Evolutionary conservation across 139 green algal species (phyloP).

Genomic region (Pseudopediastrum boryanum): DNA sequence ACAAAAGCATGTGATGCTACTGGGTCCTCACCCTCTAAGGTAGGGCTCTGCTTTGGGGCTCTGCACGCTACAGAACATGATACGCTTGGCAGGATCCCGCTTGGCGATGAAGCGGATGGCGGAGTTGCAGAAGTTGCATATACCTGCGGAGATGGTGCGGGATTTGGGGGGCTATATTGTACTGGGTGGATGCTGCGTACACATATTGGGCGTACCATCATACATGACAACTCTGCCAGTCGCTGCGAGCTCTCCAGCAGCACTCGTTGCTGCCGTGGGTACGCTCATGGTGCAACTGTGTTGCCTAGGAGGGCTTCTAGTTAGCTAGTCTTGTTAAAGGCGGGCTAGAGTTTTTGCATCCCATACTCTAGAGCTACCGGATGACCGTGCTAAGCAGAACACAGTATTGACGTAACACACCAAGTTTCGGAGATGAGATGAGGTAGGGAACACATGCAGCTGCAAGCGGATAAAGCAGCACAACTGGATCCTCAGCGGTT

Average conservation of each 20-base stretch:
- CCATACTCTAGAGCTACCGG: too few relatives aligned
- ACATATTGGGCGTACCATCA: not conserved
- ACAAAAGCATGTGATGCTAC: not conserved
- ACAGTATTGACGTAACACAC: too few relatives aligned
- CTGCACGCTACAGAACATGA: constrained; percentile 34
- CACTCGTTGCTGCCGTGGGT: too few relatives aligned
- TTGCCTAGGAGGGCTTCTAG: too few relatives aligned
- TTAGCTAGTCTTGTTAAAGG: too few relatives aligned
- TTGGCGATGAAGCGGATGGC: constrained; percentile 23
- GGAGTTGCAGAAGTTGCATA: constrained; percentile 35
- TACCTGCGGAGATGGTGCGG: not conserved
- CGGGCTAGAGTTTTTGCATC: too few relatives aligned
- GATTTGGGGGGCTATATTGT: not conserved
- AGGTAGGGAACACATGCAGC: too few relatives aligned
- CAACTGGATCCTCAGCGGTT: too few relatives aligned
- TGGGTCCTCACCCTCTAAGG: constrained; percentile 4
- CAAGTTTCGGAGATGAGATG: too few relatives aligned
- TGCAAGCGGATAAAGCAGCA: too few relatives aligned
- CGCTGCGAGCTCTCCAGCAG: constrained; percentile 8
- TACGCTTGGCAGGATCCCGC: constrained; percentile 9
- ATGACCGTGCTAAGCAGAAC: too few relatives aligned
- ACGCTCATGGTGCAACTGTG: too few relatives aligned
- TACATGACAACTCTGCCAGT: constrained; percentile 28
- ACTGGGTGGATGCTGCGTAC: not conserved
- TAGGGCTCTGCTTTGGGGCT: constrained; percentile 37